A percentile compares a stretch with the other conserved stretches of the same genome.
Evolutionary conservation across 2,329 filamentous ascomycete genomes (phyloP).

Genomic region (Dactylellina drechsleri): DNA sequence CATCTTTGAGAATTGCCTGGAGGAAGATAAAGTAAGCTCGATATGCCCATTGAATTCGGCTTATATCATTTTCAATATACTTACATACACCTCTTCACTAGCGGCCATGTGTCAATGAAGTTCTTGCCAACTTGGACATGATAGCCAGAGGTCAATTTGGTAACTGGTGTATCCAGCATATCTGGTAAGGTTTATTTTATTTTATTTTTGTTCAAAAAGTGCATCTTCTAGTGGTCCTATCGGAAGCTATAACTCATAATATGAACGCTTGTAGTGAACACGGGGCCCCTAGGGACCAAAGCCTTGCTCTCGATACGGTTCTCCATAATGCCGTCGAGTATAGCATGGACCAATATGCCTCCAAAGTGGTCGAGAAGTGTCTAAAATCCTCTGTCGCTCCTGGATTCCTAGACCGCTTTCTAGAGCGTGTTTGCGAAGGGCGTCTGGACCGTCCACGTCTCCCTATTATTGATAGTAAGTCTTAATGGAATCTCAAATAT

Average conservation of each 20-base stretch:
- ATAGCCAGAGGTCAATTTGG: conserved; percentile 98
- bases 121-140: conserved; percentile 92
- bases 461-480: conserved; percentile 88
- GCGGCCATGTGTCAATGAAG: conserved; percentile 97
- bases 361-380: conserved; percentile 98
- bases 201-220: neutral
- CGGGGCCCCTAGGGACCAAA: conserved; percentile 87
- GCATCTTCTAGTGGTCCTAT: neutral
- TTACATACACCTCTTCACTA: conserved; percentile 61
- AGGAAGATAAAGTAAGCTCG: conserved; percentile 84
- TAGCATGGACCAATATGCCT: conserved; percentile 98
- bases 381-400: conserved; percentile 81
- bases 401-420: conserved; percentile 91
- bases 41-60: no score
- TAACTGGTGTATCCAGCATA: conserved; percentile 99
- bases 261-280: conserved; percentile 71
- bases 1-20: conserved; percentile 98
- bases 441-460: conserved; percentile 91
- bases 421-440: conserved; percentile 92
- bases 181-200: conserved; percentile 68
- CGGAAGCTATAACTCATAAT: neutral
- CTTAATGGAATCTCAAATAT: conserved; percentile 25
- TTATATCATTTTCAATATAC: no score
- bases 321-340: conserved; percentile 93
- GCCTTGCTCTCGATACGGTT: conserved; percentile 93